phyloP scores from a whole-genome alignment of 2,329 filamentous ascomycete genomes.

The Fusarium mangiferae region DNA sequence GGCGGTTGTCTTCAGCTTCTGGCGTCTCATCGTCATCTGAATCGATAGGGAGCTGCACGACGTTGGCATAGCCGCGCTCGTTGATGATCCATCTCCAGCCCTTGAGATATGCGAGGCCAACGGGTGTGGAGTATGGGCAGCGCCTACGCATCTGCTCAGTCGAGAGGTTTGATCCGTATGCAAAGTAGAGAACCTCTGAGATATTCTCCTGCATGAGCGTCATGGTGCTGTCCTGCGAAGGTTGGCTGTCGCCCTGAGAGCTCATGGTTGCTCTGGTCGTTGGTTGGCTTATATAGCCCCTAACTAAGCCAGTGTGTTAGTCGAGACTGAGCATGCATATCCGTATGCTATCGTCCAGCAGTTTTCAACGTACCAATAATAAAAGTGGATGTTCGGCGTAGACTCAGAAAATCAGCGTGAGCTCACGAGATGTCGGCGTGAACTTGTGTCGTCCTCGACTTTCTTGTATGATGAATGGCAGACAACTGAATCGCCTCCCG shows the following conservation, averaged over 20 bases:
- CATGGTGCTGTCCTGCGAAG: slow-evolving; percentile 50
- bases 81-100: slow-evolving; percentile 75
- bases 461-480: slow-evolving; percentile 6
- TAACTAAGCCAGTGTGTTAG: neutral
- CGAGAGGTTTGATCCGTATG: slow-evolving; percentile 77
- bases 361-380: neutral
- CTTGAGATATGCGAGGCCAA: slow-evolving; percentile 66
- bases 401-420: slow-evolving; percentile 5
- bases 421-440: slow-evolving; percentile 3
- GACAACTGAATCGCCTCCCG: neutral
- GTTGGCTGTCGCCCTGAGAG: slow-evolving; percentile 47
- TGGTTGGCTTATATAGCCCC: neutral
- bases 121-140: slow-evolving; percentile 66
- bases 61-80: slow-evolving; percentile 73
- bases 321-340: neutral
- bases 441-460: slow-evolving; percentile 2
- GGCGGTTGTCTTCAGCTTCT: neutral
- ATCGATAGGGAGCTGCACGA: slow-evolving; percentile 54
- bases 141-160: slow-evolving; percentile 70
- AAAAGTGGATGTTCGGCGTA: slow-evolving; percentile 11
- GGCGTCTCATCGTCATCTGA: slow-evolving; percentile 17
- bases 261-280: slow-evolving; percentile 35
- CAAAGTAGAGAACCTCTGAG: slow-evolving; percentile 68
- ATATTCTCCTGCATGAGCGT: slow-evolving; percentile 50
- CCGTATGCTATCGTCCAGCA: neutral